phyloP scores from a whole-genome alignment of 257 asterid genomes.

The Ilex aquifolium region DNA sequence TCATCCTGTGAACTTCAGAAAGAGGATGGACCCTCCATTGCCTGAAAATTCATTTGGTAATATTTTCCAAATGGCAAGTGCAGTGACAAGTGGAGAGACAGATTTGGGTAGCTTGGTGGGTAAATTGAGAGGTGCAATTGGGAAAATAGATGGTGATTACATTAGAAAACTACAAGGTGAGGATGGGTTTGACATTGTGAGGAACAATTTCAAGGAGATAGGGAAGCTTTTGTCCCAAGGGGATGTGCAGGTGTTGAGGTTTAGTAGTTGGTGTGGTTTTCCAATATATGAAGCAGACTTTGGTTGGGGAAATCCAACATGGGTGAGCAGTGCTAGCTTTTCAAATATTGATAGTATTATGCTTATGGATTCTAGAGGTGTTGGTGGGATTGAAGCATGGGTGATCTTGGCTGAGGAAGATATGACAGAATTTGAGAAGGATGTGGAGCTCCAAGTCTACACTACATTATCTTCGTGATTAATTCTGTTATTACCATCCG shows the following conservation, averaged over 20 bases:
- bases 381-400: conserved; percentile 34
- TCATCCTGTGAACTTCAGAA: conserved; percentile 49
- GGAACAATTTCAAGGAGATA: conserved; percentile 31
- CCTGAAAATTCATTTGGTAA: conserved; percentile 53
- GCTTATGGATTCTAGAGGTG: conserved; percentile 21
- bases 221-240: conserved; percentile 5
- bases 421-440: conserved; percentile 18
- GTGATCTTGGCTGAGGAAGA: conserved; percentile 17
- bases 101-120: conserved; percentile 33
- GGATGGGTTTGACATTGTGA: conserved; percentile 32
- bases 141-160: conserved; percentile 21
- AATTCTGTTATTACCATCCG: no score
- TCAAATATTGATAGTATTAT: conserved; percentile 10
- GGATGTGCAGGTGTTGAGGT: conserved; percentile 26
- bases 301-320: conserved; percentile 62
- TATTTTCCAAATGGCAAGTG: conserved; percentile 41
- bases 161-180: conserved; percentile 22
- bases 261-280: conserved; percentile 44
- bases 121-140: conserved; percentile 35
- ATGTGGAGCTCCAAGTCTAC: conserved; percentile 9
- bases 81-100: conserved; percentile 9
- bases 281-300: conserved; percentile 34
- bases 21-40: conserved; percentile 19
- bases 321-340: conserved; percentile 26
- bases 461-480: neutral